These are phyloP conservation scores for Pseudoperonospora humuli DNA, from an alignment of 352 stramenopile species.

Conservation along the genomic window DNA sequence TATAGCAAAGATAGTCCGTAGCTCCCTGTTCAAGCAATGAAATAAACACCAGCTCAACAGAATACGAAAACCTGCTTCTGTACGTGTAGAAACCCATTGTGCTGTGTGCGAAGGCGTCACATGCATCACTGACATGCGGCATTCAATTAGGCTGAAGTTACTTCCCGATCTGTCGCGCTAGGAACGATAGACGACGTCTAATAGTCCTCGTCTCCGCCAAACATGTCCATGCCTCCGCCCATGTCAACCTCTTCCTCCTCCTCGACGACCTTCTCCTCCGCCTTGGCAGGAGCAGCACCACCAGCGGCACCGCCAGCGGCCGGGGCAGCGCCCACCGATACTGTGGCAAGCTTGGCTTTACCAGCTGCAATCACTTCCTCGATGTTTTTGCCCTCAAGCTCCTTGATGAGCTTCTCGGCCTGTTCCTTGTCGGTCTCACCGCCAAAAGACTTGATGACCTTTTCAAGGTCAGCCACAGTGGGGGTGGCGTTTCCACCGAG, in stretches of 20 bases:
- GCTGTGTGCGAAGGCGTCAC: slow-evolving; percentile 40
- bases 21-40: slow-evolving; percentile 10
- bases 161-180: slow-evolving; percentile 12
- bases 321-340: slow-evolving; percentile 59
- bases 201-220: slow-evolving; percentile 75
- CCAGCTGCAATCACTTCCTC: slow-evolving; percentile 79
- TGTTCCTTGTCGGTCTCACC: slow-evolving; percentile 73
- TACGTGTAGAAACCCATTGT: slow-evolving; percentile 6
- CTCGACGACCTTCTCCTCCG: slow-evolving; percentile 58
- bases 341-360: slow-evolving; percentile 77
- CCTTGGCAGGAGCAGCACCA: slow-evolving; percentile 38
- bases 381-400: slow-evolving; percentile 86
- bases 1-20: slow-evolving; percentile 6
- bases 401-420: slow-evolving; percentile 77
- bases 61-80: not conserved
- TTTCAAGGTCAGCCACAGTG: slow-evolving; percentile 71
- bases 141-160: slow-evolving; percentile 51
- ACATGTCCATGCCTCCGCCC: slow-evolving; percentile 81
- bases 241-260: slow-evolving; percentile 80
- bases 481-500: slow-evolving; percentile 77
- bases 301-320: slow-evolving; percentile 31
- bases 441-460: slow-evolving; percentile 77
- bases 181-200: slow-evolving; percentile 32
- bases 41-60: slow-evolving; percentile 7
- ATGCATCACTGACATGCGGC: slow-evolving; percentile 26